Evolutionary conservation across 2,329 filamentous ascomycete genomes (phyloP).

Genomic region (Cordyceps cicadae): DNA sequence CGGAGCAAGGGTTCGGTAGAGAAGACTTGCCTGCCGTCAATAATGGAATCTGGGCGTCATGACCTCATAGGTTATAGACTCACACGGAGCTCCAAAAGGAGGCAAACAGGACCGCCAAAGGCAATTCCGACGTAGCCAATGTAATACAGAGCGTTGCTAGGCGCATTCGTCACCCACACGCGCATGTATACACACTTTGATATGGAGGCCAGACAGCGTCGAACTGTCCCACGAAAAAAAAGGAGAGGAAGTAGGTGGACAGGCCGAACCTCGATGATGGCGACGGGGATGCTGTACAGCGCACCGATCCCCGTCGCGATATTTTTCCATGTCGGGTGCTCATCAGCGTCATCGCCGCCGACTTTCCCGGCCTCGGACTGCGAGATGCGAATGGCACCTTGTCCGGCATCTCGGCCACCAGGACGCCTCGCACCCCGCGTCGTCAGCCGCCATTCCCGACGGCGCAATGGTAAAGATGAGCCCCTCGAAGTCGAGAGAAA

Average conservation of each 20-base stretch:
- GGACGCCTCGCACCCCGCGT: constrained; percentile 23
- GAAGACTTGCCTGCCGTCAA: neutral
- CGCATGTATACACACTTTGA: neutral
- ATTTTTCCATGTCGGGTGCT: constrained; percentile 2
- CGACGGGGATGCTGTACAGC: neutral
- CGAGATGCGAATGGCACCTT: constrained; percentile 30
- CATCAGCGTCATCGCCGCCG: constrained; percentile 5
- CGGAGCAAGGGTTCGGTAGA: neutral
- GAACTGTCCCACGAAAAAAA: neutral
- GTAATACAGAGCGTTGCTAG: neutral
- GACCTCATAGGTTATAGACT: neutral
- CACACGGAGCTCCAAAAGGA: neutral
- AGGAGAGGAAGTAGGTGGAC: neutral
- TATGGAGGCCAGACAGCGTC: neutral
- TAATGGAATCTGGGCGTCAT: too few species aligned
- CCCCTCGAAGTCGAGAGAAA: neutral
- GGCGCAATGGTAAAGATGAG: neutral
- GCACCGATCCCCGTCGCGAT: neutral
- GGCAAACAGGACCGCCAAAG: neutral
- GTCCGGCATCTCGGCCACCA: constrained; percentile 38
- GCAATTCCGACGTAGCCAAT: constrained; percentile 2
- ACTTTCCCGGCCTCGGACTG: constrained; percentile 22
- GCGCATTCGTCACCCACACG: constrained; percentile 1
- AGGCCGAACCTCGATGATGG: neutral
- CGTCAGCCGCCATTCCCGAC: constrained; percentile 13